Base-by-base conservation (phyloP, 345 rosid genomes). In the Noccaea caerulescens region DNA sequence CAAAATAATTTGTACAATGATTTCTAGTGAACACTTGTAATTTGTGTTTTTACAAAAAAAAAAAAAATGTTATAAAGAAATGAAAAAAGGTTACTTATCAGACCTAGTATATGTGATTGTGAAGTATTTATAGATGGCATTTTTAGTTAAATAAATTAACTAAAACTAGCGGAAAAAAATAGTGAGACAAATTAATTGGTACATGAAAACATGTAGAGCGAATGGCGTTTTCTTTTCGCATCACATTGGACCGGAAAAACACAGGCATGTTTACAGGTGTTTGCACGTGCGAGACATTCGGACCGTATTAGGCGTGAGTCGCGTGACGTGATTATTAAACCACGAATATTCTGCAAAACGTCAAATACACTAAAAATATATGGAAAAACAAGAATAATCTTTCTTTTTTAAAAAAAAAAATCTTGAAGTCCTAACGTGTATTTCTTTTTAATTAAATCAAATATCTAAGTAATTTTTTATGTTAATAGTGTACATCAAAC, bases 301-400 rank as follows among this genome's bases (percentile, higher is more conserved):
- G 25, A 14, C 54, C 45, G 72, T 55, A 66, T 53, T 55, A 55
- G 23, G 59, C 41, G 59, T 14, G 42, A 53, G 16, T 12, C 27
- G 27, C 27, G 27, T 25, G 27, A 25, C 60, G 53, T 60, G 36
- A 10, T 61, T 30, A 60, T 51, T 41, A 71, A 71, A 61, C 62
- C 27, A 62, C 68, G 46, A 61, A 61, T 62, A 71, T 71, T 61
- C 45, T 52, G 47, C 68, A 18, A 52, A 32, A 61, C 53, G 34
- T 49, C 66, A 32, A 47, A 34, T 30, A 16, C 47, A 52, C 61
- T 20, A 4, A 43, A 60, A n/a, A 20, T 49, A 14, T 25, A 16
- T 2, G 2, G 3, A 25, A 16, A 27, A 32, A 18, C 5, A 8
- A 6, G 18, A 11, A 18, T 30, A 3, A 42, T 57, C 7, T 10